Conservation (phyloP, 192 early-diverging fungal species). For the Coemansia sp. region DNA sequence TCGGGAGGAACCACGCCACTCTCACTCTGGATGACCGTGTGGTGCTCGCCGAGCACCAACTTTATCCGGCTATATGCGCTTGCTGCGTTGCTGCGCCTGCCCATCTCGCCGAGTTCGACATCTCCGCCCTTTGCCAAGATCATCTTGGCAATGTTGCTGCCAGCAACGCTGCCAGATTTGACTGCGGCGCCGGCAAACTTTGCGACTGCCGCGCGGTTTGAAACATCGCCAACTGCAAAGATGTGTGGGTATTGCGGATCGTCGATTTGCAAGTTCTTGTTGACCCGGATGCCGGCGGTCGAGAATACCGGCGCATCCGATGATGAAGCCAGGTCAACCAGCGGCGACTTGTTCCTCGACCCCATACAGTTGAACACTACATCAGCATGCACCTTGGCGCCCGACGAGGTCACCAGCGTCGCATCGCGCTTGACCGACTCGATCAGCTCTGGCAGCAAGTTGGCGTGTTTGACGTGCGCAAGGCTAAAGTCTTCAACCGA, state of each 20-base stretch:
- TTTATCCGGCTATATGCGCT: conserved; percentile 32
- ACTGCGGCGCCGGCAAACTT: conserved; percentile 40
- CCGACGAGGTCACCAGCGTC: conserved; percentile 23
- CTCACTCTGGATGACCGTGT: conserved; percentile 34
- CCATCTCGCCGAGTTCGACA: conserved; percentile 1
- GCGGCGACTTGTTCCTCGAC: conserved; percentile 20
- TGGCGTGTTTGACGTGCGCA: conserved; percentile 23
- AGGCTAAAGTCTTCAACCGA: conserved; percentile 6
- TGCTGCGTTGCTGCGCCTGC: background rate
- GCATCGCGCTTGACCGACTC: conserved; percentile 41
- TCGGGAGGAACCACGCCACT: conserved; percentile 30
- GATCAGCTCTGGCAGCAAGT: conserved; percentile 40
- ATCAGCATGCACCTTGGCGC: conserved; percentile 20
- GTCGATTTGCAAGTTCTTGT: conserved; percentile 57
- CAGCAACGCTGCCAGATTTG: conserved; percentile 22
- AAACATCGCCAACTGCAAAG: conserved; percentile 73
- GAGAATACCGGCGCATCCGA: conserved; percentile 26
- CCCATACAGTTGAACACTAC: conserved; percentile 42
- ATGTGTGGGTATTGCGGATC: conserved; percentile 63
- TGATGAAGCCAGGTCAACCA: conserved; percentile 33
- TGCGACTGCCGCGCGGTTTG: conserved; percentile 23
- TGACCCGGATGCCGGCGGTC: conserved; percentile 48
- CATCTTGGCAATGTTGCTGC: conserved; percentile 24
- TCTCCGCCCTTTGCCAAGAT: conserved; percentile 7
- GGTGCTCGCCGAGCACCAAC: conserved; percentile 35